A percentile compares a stretch with the other conserved stretches of the same genome.
Conservation (phyloP, 2,329 filamentous ascomycete species). For the Stemphylium lycopersici region DNA sequence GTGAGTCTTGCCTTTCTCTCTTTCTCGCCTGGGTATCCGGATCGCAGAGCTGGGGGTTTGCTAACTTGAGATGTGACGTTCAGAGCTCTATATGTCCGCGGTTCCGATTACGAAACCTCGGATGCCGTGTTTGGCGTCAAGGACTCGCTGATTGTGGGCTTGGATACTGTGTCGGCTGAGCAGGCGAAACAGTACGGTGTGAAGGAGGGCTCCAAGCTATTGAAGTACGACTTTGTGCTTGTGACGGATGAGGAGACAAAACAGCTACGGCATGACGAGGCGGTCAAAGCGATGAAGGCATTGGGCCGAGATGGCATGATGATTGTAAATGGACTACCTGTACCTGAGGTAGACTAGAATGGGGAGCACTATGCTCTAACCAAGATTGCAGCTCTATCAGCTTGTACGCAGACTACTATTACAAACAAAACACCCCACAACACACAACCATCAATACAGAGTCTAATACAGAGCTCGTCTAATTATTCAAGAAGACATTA, state of each 20-base stretch:
- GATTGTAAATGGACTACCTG: constrained; percentile 76
- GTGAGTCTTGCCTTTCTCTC: constrained; percentile 59
- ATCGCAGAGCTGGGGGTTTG: too few relatives aligned
- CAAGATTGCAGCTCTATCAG: too few relatives aligned
- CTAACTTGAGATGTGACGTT: neutral
- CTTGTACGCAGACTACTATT: too few relatives aligned
- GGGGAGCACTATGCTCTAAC: too few relatives aligned
- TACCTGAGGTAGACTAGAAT: constrained; percentile 68
- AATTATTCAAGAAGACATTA: too few relatives aligned
- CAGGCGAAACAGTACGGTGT: constrained; percentile 59
- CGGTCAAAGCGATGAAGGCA: constrained; percentile 69
- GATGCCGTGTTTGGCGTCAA: constrained; percentile 91
- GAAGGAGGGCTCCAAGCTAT: constrained; percentile 65
- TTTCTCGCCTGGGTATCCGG: neutral
- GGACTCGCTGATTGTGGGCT: constrained; percentile 65
- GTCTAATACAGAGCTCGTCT: too few relatives aligned
- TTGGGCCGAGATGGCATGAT: constrained; percentile 70
- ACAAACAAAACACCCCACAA: too few relatives aligned
- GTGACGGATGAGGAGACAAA: constrained; percentile 73
- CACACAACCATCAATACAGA: too few relatives aligned
- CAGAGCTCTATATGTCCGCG: constrained; percentile 77
- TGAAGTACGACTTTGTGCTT: constrained; percentile 79
- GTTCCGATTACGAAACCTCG: constrained; percentile 80
- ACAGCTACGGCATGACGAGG: constrained; percentile 69
- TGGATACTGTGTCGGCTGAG: constrained; percentile 35